These are phyloP conservation scores for Catharanthus roseus DNA, from an alignment of 257 asterid genomes.

Conservation along the genomic window DNA sequence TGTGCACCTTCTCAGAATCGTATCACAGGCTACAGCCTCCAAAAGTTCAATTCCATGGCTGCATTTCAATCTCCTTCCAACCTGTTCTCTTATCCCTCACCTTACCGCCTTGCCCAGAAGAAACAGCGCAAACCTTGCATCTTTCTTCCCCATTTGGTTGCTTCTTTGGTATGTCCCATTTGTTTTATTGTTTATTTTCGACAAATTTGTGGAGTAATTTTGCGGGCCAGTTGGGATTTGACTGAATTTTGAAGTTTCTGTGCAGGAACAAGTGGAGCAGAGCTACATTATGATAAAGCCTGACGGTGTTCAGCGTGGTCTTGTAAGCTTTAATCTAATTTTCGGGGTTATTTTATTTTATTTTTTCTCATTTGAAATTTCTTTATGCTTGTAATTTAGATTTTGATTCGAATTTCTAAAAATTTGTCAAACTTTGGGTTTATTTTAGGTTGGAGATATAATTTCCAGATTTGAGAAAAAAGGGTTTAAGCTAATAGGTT, in stretches of 20 bases:
- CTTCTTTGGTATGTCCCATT: constrained; percentile 50
- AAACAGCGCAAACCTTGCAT: constrained; percentile 35
- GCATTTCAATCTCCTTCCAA: constrained; percentile 46
- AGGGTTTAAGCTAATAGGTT: constrained; percentile 79
- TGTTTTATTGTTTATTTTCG: background rate
- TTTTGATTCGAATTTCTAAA: background rate
- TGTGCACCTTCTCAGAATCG: constrained; percentile 25
- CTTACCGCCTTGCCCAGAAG: constrained; percentile 26
- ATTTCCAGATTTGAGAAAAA: constrained; percentile 91
- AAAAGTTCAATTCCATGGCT: constrained; percentile 28
- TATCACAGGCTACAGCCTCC: constrained; percentile 27
- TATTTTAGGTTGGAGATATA: constrained; percentile 71
- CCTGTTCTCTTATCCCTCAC: constrained; percentile 34
- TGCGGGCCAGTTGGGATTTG: background rate
- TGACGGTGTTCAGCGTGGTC: constrained; percentile 96
- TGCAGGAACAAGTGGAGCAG: constrained; percentile 64
- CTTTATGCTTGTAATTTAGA: background rate
- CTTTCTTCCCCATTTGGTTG: constrained; percentile 77
- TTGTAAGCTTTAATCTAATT: constrained; percentile 37
- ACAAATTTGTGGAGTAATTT: background rate
- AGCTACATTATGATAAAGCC: constrained; percentile 92
- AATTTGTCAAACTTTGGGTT: constrained; percentile 7
- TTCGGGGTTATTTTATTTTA: too few species aligned
- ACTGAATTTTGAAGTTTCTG: background rate
- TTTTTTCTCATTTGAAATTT: background rate